phyloP scores from a whole-genome alignment of 352 stramenopile genomes.

The Phytophthora colocasiae region DNA sequence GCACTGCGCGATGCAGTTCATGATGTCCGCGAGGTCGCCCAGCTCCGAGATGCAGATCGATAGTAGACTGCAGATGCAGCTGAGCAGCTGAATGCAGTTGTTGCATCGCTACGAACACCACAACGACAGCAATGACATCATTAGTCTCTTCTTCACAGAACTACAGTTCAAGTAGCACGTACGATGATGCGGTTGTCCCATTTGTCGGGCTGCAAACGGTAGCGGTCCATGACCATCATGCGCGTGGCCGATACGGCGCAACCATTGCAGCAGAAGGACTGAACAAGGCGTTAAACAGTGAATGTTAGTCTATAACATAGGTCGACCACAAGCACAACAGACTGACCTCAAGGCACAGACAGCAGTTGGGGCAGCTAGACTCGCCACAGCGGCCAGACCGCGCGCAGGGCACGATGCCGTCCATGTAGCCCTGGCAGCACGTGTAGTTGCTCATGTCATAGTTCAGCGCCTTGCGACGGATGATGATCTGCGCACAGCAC shows the following conservation, averaged over 20 bases:
- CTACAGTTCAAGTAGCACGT: conserved; percentile 17
- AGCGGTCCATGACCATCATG: conserved; percentile 92
- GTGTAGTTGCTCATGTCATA: conserved; percentile 93
- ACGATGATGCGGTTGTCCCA: conserved; percentile 95
- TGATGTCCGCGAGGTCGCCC: conserved; percentile 74
- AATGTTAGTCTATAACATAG: neutral
- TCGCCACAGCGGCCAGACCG: conserved; percentile 89
- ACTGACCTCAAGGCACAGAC: conserved; percentile 91
- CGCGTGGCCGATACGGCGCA: conserved; percentile 92
- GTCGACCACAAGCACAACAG: neutral
- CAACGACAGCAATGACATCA: conserved; percentile 3
- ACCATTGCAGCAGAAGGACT: conserved; percentile 88
- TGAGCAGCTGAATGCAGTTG: conserved; percentile 91
- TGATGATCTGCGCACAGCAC: conserved; percentile 91
- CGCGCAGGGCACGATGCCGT: conserved; percentile 87
- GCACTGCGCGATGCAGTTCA: conserved; percentile 92
- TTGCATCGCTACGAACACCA: conserved; percentile 80
- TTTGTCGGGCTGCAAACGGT: conserved; percentile 90
- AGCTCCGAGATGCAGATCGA: conserved; percentile 76
- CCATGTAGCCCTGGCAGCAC: conserved; percentile 95
- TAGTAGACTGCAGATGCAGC: conserved; percentile 80
- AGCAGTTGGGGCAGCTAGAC: conserved; percentile 85
- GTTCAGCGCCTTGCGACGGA: conserved; percentile 92
- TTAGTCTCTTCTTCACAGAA: conserved; percentile 5
- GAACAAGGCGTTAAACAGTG: neutral